Evolutionary conservation across 2,329 filamentous ascomycete species (phyloP).

Genomic region (Venturia nashicola): DNA sequence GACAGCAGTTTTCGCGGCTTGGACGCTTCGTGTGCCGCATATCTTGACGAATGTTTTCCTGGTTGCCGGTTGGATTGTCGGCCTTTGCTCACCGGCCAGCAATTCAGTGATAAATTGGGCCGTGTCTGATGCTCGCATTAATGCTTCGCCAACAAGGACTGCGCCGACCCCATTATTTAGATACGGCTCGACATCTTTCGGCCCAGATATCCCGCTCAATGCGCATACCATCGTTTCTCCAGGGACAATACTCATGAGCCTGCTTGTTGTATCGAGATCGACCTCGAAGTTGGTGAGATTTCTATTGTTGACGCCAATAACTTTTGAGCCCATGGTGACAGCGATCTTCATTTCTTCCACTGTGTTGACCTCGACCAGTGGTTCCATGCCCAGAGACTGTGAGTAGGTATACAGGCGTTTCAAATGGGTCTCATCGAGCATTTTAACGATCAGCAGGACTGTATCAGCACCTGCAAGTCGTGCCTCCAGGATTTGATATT

Average conservation of each 20-base stretch:
- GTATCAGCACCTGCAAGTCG: conserved; percentile 88
- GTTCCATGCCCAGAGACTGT: conserved; percentile 86
- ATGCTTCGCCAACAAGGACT: conserved; percentile 84
- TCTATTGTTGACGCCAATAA: conserved; percentile 95
- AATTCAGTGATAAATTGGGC: conserved; percentile 72
- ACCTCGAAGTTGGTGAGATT: conserved; percentile 96
- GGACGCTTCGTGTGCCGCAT: conserved; percentile 75
- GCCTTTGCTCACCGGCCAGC: conserved; percentile 44
- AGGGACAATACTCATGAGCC: conserved; percentile 76
- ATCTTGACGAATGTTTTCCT: conserved; percentile 66
- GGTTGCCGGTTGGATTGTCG: conserved; percentile 14
- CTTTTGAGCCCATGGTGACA: conserved; percentile 73
- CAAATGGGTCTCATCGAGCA: conserved; percentile 69
- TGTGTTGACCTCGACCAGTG: conserved; percentile 91
- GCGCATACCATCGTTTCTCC: conserved; percentile 82
- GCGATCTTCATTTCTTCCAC: conserved; percentile 85
- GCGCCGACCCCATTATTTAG: conserved; percentile 83
- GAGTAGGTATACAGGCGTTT: conserved; percentile 80
- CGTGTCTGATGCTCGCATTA: conserved; percentile 84
- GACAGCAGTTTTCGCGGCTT: conserved; percentile 69
- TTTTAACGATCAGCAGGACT: conserved; percentile 92
- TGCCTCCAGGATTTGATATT: conserved; percentile 95
- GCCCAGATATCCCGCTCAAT: conserved; percentile 81
- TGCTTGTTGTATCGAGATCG: conserved; percentile 81
- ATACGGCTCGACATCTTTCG: conserved; percentile 80